Base-by-base conservation (phyloP, 306 rosid species). In the Ammopiptanthus mongolicus region DNA sequence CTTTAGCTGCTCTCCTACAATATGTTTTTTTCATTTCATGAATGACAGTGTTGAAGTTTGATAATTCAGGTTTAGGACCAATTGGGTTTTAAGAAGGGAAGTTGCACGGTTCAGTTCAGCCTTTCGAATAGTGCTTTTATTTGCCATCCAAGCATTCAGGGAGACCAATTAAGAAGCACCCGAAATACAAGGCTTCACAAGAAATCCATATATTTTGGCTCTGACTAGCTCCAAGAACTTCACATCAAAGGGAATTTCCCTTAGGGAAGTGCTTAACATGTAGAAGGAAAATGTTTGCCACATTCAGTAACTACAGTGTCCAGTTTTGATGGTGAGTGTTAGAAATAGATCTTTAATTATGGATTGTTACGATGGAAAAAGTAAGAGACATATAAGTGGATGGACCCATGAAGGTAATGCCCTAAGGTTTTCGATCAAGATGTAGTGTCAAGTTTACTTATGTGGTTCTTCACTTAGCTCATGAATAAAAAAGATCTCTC, bases 31-130 rank as follows among this genome's bases (percentile, higher is more conserved):
- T 18, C 25, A 7, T 37, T 48, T 34, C 61, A 81, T 47, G 41
- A 56, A 56, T 75, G 53, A 78, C 18, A 4, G 2, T 28, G 15
- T 53, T 47, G 80, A 42, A 42, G 25, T 59, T 46, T 68, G 62
- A 66, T 81, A 14, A 28, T 81, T 80, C 85, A 91, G 91, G 89
- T 78, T 73, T 74, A 18, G 78, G 86, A 47, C 80, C 92, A 63
- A n/a, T 68, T 37, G 89, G 92, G 34, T 41, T 74, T 60, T 82
- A 73, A 78, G 50, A 46, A 28, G 76, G 69, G 39, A 73, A 66
- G 29, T 64, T 53, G 34, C 34, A n/a, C 47, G 22, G 55, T 41
- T 56, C 66, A 25, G 48, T 34, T 56, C 71, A 69, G 52, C 65
- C 33, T 52, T 61, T 29, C 5, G 73, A 74, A 8, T 42, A 34